These are phyloP conservation scores for Apiospora phragmitis DNA, from an alignment of 2,329 filamentous ascomycete species.

Conservation along the genomic window DNA sequence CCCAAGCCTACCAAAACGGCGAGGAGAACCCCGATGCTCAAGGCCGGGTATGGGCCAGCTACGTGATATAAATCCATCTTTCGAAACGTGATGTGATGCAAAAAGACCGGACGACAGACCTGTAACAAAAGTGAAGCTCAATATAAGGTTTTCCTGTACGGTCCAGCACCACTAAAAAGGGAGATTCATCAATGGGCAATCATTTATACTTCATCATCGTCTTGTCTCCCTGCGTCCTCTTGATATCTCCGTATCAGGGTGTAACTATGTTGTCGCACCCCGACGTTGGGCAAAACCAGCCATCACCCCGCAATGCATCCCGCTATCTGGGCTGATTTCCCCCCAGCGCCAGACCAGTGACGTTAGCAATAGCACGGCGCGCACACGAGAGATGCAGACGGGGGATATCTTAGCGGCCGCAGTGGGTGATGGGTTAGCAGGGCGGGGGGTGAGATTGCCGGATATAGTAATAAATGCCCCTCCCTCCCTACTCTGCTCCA, in stretches of 20 bases:
- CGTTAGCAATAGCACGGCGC: background rate
- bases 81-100: background rate
- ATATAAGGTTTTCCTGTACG: background rate
- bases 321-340: slow-evolving; percentile 3
- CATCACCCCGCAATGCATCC: slow-evolving; percentile 1
- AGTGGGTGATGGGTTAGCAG: background rate
- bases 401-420: background rate
- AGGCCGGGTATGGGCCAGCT: background rate
- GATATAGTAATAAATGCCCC: slow-evolving; percentile 7
- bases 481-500: background rate
- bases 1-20: background rate
- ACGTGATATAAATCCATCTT: background rate
- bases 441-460: background rate
- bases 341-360: background rate
- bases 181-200: background rate
- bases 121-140: background rate
- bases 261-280: background rate
- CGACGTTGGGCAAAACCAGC: background rate
- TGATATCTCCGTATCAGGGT: background rate
- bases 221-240: background rate
- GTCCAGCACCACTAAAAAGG: background rate
- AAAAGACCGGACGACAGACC: background rate
- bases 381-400: background rate
- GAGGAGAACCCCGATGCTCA: background rate
- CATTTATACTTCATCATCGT: background rate